Percentiles rank a stretch among this genome's conserved stretches.
phyloP scores from a whole-genome alignment of 2,329 filamentous ascomycete genomes.

The Chlorencoelia australis region DNA sequence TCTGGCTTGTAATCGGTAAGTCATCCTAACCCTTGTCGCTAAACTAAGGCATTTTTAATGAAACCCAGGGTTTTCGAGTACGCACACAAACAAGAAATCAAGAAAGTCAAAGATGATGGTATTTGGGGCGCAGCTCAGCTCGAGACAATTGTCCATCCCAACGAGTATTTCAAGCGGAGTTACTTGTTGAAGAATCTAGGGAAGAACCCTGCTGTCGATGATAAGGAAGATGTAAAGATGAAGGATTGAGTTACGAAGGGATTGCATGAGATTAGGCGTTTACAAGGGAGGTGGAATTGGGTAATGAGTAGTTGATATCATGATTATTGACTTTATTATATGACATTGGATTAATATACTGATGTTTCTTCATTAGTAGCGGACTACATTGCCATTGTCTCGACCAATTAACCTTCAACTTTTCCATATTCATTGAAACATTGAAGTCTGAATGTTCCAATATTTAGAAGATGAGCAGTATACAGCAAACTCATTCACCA shows the following conservation, averaged over 20 bases:
- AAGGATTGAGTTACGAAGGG: slow-evolving; percentile 3
- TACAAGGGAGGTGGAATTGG: too few species aligned
- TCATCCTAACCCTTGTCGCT: background rate
- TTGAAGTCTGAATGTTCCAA: too few species aligned
- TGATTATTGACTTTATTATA: too few species aligned
- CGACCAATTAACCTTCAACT: too few species aligned
- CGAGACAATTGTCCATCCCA: slow-evolving; percentile 94
- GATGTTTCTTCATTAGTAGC: too few species aligned
- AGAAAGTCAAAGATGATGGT: slow-evolving; percentile 64
- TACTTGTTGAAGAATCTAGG: slow-evolving; percentile 76
- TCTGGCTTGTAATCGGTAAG: slow-evolving; percentile 83
- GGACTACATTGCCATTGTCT: too few species aligned
- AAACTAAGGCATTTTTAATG: slow-evolving; percentile 9
- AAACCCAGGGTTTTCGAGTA: slow-evolving; percentile 69
- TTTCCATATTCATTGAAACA: too few species aligned
- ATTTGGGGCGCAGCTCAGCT: slow-evolving; percentile 65
- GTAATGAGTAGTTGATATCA: too few species aligned
- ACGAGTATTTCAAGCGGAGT: slow-evolving; percentile 95
- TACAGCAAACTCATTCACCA: too few species aligned
- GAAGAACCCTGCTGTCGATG: slow-evolving; percentile 10
- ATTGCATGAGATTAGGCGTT: slow-evolving; percentile 1
- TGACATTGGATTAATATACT: too few species aligned
- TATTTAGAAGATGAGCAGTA: too few species aligned
- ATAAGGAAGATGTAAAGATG: slow-evolving; percentile 4
- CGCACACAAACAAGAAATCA: slow-evolving; percentile 69